Conservation (phyloP, 2,329 filamentous ascomycete genomes). For the Colletotrichum sp. region DNA sequence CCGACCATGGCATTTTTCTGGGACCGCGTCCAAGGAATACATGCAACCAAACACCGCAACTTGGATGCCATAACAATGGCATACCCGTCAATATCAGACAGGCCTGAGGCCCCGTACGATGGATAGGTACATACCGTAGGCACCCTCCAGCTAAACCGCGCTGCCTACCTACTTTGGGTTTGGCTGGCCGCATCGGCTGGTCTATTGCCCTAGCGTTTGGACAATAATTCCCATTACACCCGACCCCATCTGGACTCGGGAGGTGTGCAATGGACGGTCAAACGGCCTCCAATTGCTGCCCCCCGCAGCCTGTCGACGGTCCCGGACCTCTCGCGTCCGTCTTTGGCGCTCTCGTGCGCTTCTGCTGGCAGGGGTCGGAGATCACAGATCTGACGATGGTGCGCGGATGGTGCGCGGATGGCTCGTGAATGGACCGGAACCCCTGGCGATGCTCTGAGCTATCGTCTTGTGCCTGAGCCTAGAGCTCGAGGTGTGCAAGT, state of each 20-base stretch:
- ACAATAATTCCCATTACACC: background rate
- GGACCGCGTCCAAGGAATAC: conserved; percentile 6
- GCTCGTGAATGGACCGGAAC: background rate
- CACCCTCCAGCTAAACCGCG: background rate
- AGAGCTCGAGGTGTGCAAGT: background rate
- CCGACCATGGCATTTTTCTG: background rate
- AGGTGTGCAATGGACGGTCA: background rate
- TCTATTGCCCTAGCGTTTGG: background rate
- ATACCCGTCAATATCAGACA: background rate
- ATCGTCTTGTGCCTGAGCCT: background rate
- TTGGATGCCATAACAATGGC: background rate
- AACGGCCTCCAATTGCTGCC: background rate
- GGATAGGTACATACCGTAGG: background rate
- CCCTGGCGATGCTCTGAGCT: background rate
- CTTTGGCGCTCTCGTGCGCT: background rate
- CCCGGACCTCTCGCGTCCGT: background rate
- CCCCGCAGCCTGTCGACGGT: background rate
- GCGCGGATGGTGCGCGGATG: background rate
- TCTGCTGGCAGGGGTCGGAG: background rate
- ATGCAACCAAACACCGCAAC: background rate
- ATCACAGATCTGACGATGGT: background rate
- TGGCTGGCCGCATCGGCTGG: conserved; percentile 7
- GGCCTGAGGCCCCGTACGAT: background rate
- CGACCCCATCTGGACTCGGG: background rate
- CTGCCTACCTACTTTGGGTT: background rate